phyloP scores from a whole-genome alignment of 2,329 filamentous ascomycete species.

The Sporothrix humicola region DNA sequence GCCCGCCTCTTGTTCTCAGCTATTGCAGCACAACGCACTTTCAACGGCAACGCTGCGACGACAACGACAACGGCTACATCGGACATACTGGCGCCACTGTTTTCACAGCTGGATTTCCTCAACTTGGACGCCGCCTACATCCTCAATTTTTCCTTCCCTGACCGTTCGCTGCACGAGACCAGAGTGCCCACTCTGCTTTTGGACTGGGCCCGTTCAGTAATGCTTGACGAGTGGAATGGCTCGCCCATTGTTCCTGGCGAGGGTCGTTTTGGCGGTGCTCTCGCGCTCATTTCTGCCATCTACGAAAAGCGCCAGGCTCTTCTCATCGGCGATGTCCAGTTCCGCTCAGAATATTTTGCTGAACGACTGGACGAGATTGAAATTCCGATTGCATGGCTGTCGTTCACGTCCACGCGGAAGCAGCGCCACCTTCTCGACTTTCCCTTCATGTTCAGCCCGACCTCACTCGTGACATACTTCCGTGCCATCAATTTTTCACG shows the following conservation, averaged over 20 bases:
- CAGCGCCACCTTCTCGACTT: conserved; percentile 78
- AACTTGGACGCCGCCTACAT: conserved; percentile 52
- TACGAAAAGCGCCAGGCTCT: conserved; percentile 68
- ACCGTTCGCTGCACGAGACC: conserved; percentile 62
- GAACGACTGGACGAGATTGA: conserved; percentile 76
- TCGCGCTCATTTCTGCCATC: conserved; percentile 74
- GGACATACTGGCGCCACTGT: conserved; percentile 56
- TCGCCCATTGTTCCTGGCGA: conserved; percentile 71
- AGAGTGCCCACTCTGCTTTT: conserved; percentile 63
- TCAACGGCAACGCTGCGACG: conserved; percentile 50
- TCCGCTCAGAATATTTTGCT: conserved; percentile 75
- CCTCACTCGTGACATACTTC: conserved; percentile 80
- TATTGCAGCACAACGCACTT: conserved; percentile 59
- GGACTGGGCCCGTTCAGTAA: conserved; percentile 75
- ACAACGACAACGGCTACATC: conserved; percentile 30
- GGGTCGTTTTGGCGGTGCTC: conserved; percentile 75
- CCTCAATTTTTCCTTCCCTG: conserved; percentile 56
- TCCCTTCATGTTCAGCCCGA: conserved; percentile 77
- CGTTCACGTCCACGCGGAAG: conserved; percentile 64
- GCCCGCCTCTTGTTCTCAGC: conserved; percentile 64
- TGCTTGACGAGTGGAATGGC: conserved; percentile 82
- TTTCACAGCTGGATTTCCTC: conserved; percentile 61
- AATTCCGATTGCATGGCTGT: conserved; percentile 74
- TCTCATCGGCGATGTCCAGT: conserved; percentile 70
- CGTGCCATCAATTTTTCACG: conserved; percentile 83